Percentiles rank a stretch among this genome's conserved stretches.
phyloP scores from a whole-genome alignment of 352 stramenopile genomes.

The Phytophthora sp. region DNA sequence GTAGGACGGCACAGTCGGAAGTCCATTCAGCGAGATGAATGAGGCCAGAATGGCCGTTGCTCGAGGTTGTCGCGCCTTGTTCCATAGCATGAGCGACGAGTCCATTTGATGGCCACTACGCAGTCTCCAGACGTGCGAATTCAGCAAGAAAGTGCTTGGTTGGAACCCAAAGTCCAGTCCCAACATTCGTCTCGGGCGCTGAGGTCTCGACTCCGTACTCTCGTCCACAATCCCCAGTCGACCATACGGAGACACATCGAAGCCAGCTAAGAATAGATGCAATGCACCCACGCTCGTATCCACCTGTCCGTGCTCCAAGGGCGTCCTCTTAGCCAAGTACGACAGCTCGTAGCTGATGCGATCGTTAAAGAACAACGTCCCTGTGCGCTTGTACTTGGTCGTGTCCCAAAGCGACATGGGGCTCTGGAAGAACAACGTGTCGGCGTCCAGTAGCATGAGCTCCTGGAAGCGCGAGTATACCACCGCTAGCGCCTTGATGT shows the following conservation, averaged over 20 bases:
- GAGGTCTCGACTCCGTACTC: neutral
- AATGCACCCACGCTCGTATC: conserved; percentile 20
- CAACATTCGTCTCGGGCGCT: neutral
- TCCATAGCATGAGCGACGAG: conserved; percentile 56
- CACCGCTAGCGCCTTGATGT: conserved; percentile 58
- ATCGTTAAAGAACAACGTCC: conserved; percentile 67
- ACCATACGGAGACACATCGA: conserved; percentile 42
- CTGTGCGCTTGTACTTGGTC: conserved; percentile 41
- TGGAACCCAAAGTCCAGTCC: conserved; percentile 36
- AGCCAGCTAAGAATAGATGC: conserved; percentile 47
- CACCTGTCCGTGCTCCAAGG: neutral
- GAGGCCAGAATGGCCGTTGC: conserved; percentile 53
- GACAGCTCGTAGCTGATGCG: conserved; percentile 48
- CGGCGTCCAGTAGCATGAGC: conserved; percentile 57
- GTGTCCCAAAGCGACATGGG: conserved; percentile 43
- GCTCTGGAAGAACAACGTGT: conserved; percentile 58
- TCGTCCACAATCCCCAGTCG: conserved; percentile 5
- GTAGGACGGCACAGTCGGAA: conserved; percentile 37
- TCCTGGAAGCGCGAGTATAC: conserved; percentile 54
- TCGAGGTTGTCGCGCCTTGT: conserved; percentile 44
- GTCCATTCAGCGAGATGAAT: conserved; percentile 42
- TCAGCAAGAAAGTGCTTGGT: conserved; percentile 42
- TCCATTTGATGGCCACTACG: conserved; percentile 58
- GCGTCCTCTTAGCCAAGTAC: conserved; percentile 33
- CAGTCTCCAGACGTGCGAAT: conserved; percentile 43